Percentiles rank a stretch among this genome's conserved stretches.
phyloP scores from a whole-genome alignment of 2,329 filamentous ascomycete genomes.

The Parastagonospora nodorum region DNA sequence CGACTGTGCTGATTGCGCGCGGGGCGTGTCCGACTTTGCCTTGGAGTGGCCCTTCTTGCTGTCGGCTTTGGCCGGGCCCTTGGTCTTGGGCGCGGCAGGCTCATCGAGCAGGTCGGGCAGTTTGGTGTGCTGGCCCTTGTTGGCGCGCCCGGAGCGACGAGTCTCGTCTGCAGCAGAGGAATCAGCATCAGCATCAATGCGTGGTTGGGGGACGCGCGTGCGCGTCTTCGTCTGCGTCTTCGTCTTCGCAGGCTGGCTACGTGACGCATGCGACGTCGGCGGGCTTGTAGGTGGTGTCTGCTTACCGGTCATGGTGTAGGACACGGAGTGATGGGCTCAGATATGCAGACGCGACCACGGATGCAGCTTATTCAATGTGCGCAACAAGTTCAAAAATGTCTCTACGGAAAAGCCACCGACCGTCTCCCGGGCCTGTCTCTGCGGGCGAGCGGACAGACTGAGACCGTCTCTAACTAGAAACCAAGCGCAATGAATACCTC shows the following conservation, averaged over 20 bases:
- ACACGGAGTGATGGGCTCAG: constrained; percentile 38
- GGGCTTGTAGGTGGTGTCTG: constrained; percentile 41
- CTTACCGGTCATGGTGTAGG: constrained; percentile 65
- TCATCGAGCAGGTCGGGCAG: constrained; percentile 66
- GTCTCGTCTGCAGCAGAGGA: constrained; percentile 68
- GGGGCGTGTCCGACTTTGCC: constrained; percentile 48
- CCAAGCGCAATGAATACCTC: constrained; percentile 20
- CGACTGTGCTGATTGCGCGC: constrained; percentile 34
- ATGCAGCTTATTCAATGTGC: constrained; percentile 40
- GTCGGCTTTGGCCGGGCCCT: constrained; percentile 49
- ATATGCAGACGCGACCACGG: constrained; percentile 29
- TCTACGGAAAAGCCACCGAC: constrained; percentile 38
- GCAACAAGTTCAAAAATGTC: constrained; percentile 44
- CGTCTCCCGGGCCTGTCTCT: neutral
- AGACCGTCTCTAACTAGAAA: constrained; percentile 34
- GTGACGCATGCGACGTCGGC: constrained; percentile 4
- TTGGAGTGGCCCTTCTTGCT: constrained; percentile 52
- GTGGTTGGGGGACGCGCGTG: constrained; percentile 10
- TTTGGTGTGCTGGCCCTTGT: constrained; percentile 94
- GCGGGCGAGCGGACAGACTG: constrained; percentile 25
- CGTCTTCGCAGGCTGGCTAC: constrained; percentile 6
- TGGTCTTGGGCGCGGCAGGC: constrained; percentile 54
- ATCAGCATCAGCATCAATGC: constrained; percentile 40
- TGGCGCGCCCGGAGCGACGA: constrained; percentile 91
- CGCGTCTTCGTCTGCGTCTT: neutral